Evolutionary conservation across 2,329 filamentous ascomycete genomes (phyloP).

Genomic region (Fusarium sp.): DNA sequence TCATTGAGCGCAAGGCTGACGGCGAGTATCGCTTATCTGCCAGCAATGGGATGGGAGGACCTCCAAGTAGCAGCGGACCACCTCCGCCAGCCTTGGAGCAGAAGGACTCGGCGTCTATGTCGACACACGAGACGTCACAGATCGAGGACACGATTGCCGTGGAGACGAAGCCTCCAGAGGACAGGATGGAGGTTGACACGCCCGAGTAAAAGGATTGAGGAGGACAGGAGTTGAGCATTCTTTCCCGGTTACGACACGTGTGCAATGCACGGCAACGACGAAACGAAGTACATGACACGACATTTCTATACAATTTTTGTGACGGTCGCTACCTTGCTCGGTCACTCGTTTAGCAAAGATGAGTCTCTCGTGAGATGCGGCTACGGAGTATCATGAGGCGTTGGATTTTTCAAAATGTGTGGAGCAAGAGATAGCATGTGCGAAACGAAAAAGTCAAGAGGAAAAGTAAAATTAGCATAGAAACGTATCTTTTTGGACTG

Average conservation of each 20-base stretch:
- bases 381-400: conserved; percentile 25
- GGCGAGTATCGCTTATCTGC: conserved; percentile 66
- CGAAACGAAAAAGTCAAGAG: conserved; percentile 27
- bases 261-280: conserved; percentile 39
- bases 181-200: conserved; percentile 46
- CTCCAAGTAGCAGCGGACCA: conserved; percentile 29
- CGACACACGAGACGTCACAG: conserved; percentile 35
- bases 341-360: conserved; percentile 39
- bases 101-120: conserved; percentile 43
- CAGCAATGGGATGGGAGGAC: conserved; percentile 42
- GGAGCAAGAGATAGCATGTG: conserved; percentile 12
- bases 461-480: conserved; percentile 6
- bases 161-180: conserved; percentile 41
- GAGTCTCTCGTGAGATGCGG: conserved; percentile 18
- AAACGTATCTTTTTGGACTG: background rate
- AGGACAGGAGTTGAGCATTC: conserved; percentile 23
- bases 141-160: conserved; percentile 39
- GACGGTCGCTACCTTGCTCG: conserved; percentile 33
- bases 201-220: conserved; percentile 26
- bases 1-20: conserved; percentile 69
- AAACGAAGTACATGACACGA: conserved; percentile 46
- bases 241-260: conserved; percentile 32
- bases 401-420: conserved; percentile 20
- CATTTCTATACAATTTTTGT: conserved; percentile 38
- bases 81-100: conserved; percentile 32